These are phyloP conservation scores for Metrosideros polymorpha DNA, from an alignment of 441 rosid genomes.

Conservation along the genomic window DNA sequence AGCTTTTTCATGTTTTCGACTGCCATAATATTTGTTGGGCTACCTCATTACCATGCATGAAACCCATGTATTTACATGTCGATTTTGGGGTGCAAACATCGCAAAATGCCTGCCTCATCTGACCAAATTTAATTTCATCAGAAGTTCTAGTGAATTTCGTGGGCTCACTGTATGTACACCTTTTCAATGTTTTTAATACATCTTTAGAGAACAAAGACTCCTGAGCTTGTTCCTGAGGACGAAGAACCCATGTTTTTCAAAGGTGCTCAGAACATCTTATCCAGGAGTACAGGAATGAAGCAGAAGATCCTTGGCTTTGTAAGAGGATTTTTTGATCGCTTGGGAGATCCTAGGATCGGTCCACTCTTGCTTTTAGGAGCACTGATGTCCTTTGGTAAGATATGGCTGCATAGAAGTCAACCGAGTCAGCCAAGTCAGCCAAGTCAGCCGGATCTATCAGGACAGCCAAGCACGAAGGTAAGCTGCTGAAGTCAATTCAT, in stretches of 20 bases:
- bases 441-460: constrained; percentile 7
- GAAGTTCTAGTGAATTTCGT: neutral
- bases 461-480: constrained; percentile 21
- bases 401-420: constrained; percentile 69
- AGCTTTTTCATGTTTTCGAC: neutral
- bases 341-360: constrained; percentile 86
- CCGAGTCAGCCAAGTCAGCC: neutral
- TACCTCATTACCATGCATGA: neutral
- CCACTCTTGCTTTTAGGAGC: constrained; percentile 83
- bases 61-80: neutral
- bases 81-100: neutral
- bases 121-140: neutral
- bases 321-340: constrained; percentile 28
- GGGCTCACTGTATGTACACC: neutral
- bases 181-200: neutral
- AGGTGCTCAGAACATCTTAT: constrained; percentile 38
- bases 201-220: constrained; percentile 75
- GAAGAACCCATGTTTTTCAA: constrained; percentile 63
- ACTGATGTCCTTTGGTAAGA: constrained; percentile 56
- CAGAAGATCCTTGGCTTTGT: constrained; percentile 23
- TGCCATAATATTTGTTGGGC: neutral
- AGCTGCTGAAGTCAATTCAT: neutral
- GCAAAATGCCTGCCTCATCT: neutral
- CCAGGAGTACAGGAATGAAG: constrained; percentile 56
- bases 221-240: constrained; percentile 81